Evolutionary conservation across 495 filamentous ascomycete genomes (phyloP), one percentile per base, ranked within the genome.

Genomic region (Penicillium antarcticum): DNA sequence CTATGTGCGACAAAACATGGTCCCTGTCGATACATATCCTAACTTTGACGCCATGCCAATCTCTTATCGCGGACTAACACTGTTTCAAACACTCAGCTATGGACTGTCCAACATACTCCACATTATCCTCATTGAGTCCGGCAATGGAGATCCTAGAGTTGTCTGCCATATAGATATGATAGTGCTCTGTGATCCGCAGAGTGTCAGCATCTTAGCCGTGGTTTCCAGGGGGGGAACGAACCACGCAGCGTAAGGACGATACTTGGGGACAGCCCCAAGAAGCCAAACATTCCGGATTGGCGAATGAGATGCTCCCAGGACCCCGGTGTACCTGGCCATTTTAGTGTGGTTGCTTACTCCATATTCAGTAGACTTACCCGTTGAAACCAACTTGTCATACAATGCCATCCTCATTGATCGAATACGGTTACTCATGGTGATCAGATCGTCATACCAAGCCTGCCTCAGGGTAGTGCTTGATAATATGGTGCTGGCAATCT

Each of bases 271-370:
- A 71, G 47, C 8, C 70, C 68, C 32, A 71, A 23, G n/a, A 70
- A 70, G 5, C 68, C 67, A 55, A 75, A 75, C 70, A 76, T 76
- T 9, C 71, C 73, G 2, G 65, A 70, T 45, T 70, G 67, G 11
- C 49, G 51, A 16, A 67, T 55, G 16, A 75, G 48, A 44, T 70
- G 66, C 9, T 68, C 59, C 67, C 72, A 75, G 3, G 58, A 54
- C 7, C 73, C 69, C 13, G 67, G 63, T 3, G 68, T 63, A 7
- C 52, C 60, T 62, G 17, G 1, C 13, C 8, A 21, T 13, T 29
- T 61, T 17, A 34, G 31, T 1, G 17, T 4, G 14, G 1, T 41
- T 1, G 14, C 14, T 21, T 24, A 5, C 18, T 29, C 23, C 5
- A 14, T 21, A n/a, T 29, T 10, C 19, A 17, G 3, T 23, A 10